Conservation (phyloP, 2,329 filamentous ascomycete genomes). For the Annulohypoxylon truncatum region DNA sequence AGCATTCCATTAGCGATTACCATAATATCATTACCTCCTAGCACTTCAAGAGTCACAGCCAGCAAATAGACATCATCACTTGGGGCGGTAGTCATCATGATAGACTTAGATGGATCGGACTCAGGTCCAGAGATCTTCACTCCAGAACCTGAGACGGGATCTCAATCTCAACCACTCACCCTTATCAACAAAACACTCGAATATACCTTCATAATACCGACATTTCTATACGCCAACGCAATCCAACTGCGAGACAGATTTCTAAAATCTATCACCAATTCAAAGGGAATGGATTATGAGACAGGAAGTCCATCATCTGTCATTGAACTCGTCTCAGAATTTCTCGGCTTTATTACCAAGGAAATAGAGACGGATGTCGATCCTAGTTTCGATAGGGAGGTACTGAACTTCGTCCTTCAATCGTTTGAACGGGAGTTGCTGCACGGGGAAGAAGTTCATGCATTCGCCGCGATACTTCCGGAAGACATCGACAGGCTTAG, state of each 20-base stretch:
- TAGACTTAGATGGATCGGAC: constrained; percentile 39
- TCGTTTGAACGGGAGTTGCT: constrained; percentile 33
- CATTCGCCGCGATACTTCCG: constrained; percentile 27
- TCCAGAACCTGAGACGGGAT: constrained; percentile 34
- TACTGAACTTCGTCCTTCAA: constrained; percentile 32
- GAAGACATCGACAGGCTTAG: constrained; percentile 30
- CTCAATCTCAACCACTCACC: constrained; percentile 35
- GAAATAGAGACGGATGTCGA: constrained; percentile 30
- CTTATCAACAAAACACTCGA: constrained; percentile 34
- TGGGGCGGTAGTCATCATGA: constrained; percentile 24
- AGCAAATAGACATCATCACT: background rate
- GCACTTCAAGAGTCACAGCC: background rate
- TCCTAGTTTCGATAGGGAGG: constrained; percentile 32
- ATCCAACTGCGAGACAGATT: constrained; percentile 37
- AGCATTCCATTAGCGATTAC: background rate
- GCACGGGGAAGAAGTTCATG: constrained; percentile 36
- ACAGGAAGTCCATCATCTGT: constrained; percentile 9
- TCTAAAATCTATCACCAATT: constrained; percentile 24
- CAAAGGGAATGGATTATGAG: constrained; percentile 12
- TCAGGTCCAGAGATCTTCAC: constrained; percentile 39
- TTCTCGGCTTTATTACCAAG: constrained; percentile 32
- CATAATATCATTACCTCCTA: background rate
- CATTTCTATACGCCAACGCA: constrained; percentile 36
- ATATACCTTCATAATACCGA: constrained; percentile 39
- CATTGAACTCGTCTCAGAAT: constrained; percentile 34